Percentiles rank a stretch among this genome's conserved stretches.
phyloP scores from a whole-genome alignment of 2,329 filamentous ascomycete species.

The Didymellaceae sp. region DNA sequence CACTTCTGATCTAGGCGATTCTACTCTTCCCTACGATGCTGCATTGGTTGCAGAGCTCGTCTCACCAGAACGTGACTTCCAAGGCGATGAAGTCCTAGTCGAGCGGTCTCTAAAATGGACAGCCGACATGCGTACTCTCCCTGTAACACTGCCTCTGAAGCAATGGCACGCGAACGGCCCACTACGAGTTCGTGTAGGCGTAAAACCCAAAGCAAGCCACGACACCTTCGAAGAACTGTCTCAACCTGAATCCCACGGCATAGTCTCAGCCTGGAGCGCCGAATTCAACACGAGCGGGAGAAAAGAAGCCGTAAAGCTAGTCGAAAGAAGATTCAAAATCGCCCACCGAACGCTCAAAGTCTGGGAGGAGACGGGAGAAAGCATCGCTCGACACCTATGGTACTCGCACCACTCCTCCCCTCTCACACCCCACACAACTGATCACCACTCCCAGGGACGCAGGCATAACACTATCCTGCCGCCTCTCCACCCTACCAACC shows the following conservation, averaged over 20 bases:
- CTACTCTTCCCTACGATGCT: slow-evolving; percentile 61
- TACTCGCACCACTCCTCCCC: slow-evolving; percentile 45
- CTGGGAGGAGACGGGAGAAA: slow-evolving; percentile 75
- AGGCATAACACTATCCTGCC: slow-evolving; percentile 62
- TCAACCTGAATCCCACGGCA: slow-evolving; percentile 47
- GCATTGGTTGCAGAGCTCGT: slow-evolving; percentile 52
- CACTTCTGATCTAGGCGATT: slow-evolving; percentile 72
- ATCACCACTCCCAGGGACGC: slow-evolving; percentile 58
- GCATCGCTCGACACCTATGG: slow-evolving; percentile 76
- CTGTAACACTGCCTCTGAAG: slow-evolving; percentile 52
- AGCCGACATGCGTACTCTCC: slow-evolving; percentile 52
- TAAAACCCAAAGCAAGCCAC: slow-evolving; percentile 31
- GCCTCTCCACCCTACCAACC: slow-evolving; percentile 20
- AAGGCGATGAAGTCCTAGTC: slow-evolving; percentile 47
- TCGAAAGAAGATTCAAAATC: slow-evolving; percentile 62
- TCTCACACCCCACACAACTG: not conserved
- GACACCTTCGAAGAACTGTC: slow-evolving; percentile 41
- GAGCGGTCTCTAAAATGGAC: slow-evolving; percentile 55
- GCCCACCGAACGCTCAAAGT: slow-evolving; percentile 55
- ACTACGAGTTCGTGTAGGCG: slow-evolving; percentile 51
- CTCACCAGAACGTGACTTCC: slow-evolving; percentile 20
- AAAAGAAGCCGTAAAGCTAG: slow-evolving; percentile 57
- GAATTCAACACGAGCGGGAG: slow-evolving; percentile 50
- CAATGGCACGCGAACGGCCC: slow-evolving; percentile 49
- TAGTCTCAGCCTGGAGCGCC: slow-evolving; percentile 65